Evolutionary conservation across 306 rosid species (phyloP), one percentile per base, ranked within the genome.

Genomic region (Sophora flavescens): DNA sequence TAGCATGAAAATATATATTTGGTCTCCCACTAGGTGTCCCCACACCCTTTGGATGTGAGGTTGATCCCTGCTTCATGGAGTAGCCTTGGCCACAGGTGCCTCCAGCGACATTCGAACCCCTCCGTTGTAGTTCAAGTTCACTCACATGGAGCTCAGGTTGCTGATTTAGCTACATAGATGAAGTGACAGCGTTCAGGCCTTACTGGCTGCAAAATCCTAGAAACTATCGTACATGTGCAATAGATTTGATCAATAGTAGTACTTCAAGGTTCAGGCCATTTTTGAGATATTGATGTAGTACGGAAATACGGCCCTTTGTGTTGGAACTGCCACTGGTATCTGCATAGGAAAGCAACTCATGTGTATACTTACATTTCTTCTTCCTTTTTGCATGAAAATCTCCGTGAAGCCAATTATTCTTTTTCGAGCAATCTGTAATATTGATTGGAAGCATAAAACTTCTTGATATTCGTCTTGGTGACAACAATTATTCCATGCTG

Each of bases 371-470:
- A 4, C 3, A 64, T 39, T 26, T 53, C 4, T 30, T 63, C 14
- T 60, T 33, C 22, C 8, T 38, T 42, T 9, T 33, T 10, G 28
- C 32, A 38, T 41, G 57, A 39, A 66, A 38, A 15, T 30, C 42
- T 38, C 2, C 0, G 12, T 42, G 30, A 9, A 66, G 32, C 75
- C n/a, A 39, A 56, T 30, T 42, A n/a, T 16, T 39, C 17, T 66
- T 42, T 26, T 62, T 62, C 30, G 6, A 56, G 59, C 26, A 56
- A 44, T 56, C 22, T 65, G 56, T 51, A 13, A 48, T 16, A 7
- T 63, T 75, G 26, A 54, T 33, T 75, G 65, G 33, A 64, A 63
- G 56, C 54, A 52, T 38, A 38, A 44, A 64, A 66, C 70, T 39
- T 33, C 42, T 32, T 33, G 30, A 63, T 79, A 12, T 71, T 79